Evolutionary conservation across 75 land plant genomes (phyloP).

Genomic region (Pseudotsuga menziesii): DNA sequence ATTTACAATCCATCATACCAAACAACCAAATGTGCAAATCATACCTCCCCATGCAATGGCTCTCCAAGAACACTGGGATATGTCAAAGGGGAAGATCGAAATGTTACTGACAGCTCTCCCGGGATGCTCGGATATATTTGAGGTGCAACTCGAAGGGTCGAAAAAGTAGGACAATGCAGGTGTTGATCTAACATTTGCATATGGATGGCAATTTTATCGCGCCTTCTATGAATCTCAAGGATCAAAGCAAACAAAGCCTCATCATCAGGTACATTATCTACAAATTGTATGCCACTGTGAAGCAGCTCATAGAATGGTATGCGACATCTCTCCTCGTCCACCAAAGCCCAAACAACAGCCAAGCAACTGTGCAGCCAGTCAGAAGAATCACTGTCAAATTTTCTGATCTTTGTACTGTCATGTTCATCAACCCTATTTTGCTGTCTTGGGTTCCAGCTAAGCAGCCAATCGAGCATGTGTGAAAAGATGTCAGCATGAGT

Average conservation of each 20-base stretch:
- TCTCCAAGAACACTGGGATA: constrained; percentile 95
- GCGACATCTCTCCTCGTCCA: constrained; percentile 74
- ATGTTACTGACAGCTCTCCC: constrained; percentile 58
- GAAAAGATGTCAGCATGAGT: constrained; percentile 72
- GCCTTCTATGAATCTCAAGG: constrained; percentile 89
- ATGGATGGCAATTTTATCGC: constrained; percentile 93
- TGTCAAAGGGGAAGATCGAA: constrained; percentile 77
- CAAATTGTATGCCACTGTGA: constrained; percentile 79
- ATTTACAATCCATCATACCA: background rate
- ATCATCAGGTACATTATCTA: constrained; percentile 91
- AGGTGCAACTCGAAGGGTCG: constrained; percentile 64
- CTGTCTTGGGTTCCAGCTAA: constrained; percentile 61
- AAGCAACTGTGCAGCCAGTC: constrained; percentile 85
- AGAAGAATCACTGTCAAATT: constrained; percentile 43
- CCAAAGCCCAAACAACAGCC: constrained; percentile 84
- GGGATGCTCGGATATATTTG: constrained; percentile 53
- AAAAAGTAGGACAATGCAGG: constrained; percentile 95
- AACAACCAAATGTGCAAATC: background rate
- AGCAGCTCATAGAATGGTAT: constrained; percentile 94
- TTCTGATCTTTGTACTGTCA: constrained; percentile 34
- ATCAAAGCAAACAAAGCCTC: constrained; percentile 83
- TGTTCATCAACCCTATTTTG: constrained; percentile 42
- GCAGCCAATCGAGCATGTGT: constrained; percentile 83
- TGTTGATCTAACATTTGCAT: constrained; percentile 98
- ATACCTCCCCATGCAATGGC: constrained; percentile 98